These are phyloP conservation scores for Rostrohypoxylon terebratum DNA, from an alignment of 495 filamentous ascomycete genomes.

Conservation along the genomic window DNA sequence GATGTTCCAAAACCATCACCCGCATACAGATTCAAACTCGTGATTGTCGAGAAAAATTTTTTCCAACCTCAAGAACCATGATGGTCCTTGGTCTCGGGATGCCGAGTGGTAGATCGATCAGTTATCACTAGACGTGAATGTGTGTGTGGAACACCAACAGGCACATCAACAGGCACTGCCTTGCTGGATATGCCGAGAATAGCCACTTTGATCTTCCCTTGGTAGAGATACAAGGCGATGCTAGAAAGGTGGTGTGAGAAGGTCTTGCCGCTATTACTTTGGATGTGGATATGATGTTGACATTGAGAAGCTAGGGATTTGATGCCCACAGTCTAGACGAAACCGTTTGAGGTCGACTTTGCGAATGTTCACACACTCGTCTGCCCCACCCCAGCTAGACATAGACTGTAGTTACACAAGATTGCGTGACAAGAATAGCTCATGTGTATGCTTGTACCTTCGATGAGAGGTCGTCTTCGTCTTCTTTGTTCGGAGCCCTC, in stretches of 20 bases:
- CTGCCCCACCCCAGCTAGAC: constrained; percentile 2
- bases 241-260: constrained; percentile 9
- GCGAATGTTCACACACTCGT: constrained; percentile 10
- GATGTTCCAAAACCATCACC: constrained; percentile 27
- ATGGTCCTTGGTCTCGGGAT: constrained; percentile 15
- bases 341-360: constrained; percentile 16
- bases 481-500: constrained; percentile 24
- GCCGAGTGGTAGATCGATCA: constrained; percentile 23
- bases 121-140: not conserved
- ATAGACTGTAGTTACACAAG: constrained; percentile 23
- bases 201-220: constrained; percentile 34
- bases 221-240: constrained; percentile 10
- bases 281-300: constrained; percentile 14
- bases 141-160: constrained; percentile 22
- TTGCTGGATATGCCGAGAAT: constrained; percentile 45
- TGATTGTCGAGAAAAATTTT: constrained; percentile 34
- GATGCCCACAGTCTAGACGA: constrained; percentile 10
- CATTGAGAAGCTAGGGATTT: not conserved
- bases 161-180: constrained; percentile 41
- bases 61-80: constrained; percentile 20
- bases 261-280: not conserved
- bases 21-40: constrained; percentile 35
- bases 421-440: constrained; percentile 20
- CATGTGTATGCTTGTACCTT: too few relatives aligned
- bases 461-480: too few relatives aligned